phyloP scores from a whole-genome alignment of 208 protist genomes.

The Crithidia mellificae region DNA sequence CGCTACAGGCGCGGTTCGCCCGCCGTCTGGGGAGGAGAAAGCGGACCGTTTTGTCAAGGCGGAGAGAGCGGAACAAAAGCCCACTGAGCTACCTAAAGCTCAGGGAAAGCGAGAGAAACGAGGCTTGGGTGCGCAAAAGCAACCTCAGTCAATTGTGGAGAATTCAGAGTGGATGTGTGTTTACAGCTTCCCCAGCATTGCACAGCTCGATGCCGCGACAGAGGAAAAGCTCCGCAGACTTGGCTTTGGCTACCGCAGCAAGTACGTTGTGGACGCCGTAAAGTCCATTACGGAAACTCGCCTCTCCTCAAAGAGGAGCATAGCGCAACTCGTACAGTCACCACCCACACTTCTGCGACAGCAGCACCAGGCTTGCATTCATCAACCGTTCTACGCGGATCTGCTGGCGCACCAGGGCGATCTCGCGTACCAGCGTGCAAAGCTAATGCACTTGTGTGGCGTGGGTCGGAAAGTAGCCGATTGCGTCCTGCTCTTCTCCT shows the following conservation, averaged over 20 bases:
- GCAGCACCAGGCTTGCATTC: slow-evolving; percentile 15
- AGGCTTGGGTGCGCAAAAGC: background rate
- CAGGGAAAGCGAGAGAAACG: background rate
- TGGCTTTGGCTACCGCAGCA: slow-evolving; percentile 79
- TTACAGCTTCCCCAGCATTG: slow-evolving; percentile 53
- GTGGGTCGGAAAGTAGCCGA: slow-evolving; percentile 87
- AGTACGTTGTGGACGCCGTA: slow-evolving; percentile 54
- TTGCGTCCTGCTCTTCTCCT: slow-evolving; percentile 79
- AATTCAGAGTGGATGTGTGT: slow-evolving; percentile 38
- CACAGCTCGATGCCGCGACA: slow-evolving; percentile 37
- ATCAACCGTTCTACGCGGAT: slow-evolving; percentile 52
- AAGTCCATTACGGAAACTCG: background rate
- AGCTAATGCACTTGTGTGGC: slow-evolving; percentile 57
- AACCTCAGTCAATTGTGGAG: background rate
- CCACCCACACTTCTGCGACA: slow-evolving; percentile 1
- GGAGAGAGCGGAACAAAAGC: too few species aligned
- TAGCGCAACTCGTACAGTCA: background rate
- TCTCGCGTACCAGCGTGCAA: slow-evolving; percentile 36
- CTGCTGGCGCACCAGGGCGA: slow-evolving; percentile 26
- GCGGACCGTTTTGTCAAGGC: too few species aligned
- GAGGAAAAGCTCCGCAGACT: slow-evolving; percentile 45
- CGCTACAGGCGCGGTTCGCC: slow-evolving; percentile 33
- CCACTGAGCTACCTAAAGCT: too few species aligned
- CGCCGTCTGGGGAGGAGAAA: background rate
- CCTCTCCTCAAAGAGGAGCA: background rate